Conservation (phyloP, 345 rosid genomes). For the Litchi chinensis region DNA sequence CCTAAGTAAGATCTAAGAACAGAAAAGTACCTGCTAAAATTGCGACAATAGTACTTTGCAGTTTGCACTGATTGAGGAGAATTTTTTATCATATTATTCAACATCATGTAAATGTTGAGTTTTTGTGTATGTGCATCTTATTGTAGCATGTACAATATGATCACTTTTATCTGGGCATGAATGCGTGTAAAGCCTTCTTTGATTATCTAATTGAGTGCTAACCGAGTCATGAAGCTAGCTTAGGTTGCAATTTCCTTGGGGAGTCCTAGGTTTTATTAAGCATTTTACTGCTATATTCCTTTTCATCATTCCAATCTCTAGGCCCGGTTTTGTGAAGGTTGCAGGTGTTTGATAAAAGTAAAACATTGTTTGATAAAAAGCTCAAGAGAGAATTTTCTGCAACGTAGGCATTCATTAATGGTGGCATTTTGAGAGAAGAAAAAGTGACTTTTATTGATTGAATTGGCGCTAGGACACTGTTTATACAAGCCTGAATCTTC, state of each 20-base stretch:
- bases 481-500: too few species aligned
- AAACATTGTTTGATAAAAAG: too few species aligned
- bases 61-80: background rate
- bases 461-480: too few species aligned
- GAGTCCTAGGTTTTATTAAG: slow-evolving; percentile 4
- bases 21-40: background rate
- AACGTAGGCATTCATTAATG: too few species aligned
- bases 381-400: too few species aligned
- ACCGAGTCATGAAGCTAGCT: background rate
- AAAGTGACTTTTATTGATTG: too few species aligned
- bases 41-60: background rate
- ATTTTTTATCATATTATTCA: background rate
- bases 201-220: background rate
- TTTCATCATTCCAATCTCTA: background rate
- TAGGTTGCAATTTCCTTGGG: background rate
- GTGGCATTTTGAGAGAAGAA: too few species aligned
- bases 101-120: background rate
- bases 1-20: background rate
- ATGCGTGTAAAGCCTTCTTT: background rate
- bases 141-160: background rate
- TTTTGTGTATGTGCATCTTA: background rate
- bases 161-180: background rate
- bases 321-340: background rate
- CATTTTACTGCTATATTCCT: background rate
- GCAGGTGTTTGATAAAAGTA: too few species aligned